phyloP scores from a whole-genome alignment of 2,329 filamentous ascomycete species.

The Alternaria metachromatica region DNA sequence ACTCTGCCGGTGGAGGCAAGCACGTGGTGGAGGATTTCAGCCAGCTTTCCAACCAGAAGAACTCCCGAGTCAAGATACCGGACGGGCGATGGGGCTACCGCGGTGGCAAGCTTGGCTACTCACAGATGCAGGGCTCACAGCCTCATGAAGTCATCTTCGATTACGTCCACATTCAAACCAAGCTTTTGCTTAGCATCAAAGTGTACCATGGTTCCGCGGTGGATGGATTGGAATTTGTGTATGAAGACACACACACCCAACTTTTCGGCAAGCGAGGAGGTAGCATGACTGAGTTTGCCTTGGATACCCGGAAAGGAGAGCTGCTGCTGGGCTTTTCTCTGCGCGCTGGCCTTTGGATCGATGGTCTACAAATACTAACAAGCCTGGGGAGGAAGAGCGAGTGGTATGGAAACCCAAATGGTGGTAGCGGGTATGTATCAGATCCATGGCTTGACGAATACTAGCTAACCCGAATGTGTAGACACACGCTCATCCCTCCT shows the following conservation, averaged over 20 bases:
- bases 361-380: slow-evolving; percentile 88
- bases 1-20: slow-evolving; percentile 76
- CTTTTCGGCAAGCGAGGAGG: slow-evolving; percentile 84
- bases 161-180: slow-evolving; percentile 67
- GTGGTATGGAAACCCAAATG: slow-evolving; percentile 80
- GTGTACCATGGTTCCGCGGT: slow-evolving; percentile 79
- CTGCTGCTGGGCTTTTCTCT: slow-evolving; percentile 86
- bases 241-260: slow-evolving; percentile 84
- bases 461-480: slow-evolving; percentile 50
- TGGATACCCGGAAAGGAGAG: slow-evolving; percentile 86
- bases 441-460: slow-evolving; percentile 9
- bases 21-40: slow-evolving; percentile 80
- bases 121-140: slow-evolving; percentile 72
- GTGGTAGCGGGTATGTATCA: slow-evolving; percentile 79
- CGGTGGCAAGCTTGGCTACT: slow-evolving; percentile 75
- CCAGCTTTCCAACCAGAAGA: slow-evolving; percentile 69
- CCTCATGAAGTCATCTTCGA: slow-evolving; percentile 77
- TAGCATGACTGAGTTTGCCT: slow-evolving; percentile 73
- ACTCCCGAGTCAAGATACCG: slow-evolving; percentile 75
- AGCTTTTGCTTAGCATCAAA: slow-evolving; percentile 75
- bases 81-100: slow-evolving; percentile 77
- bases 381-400: slow-evolving; percentile 85
- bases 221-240: slow-evolving; percentile 90
- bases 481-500: slow-evolving; percentile 87
- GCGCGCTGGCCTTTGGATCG: slow-evolving; percentile 80